These are phyloP conservation scores for Camptophora hylomeconis DNA, from an alignment of 2,329 filamentous ascomycete genomes.

Conservation along the genomic window DNA sequence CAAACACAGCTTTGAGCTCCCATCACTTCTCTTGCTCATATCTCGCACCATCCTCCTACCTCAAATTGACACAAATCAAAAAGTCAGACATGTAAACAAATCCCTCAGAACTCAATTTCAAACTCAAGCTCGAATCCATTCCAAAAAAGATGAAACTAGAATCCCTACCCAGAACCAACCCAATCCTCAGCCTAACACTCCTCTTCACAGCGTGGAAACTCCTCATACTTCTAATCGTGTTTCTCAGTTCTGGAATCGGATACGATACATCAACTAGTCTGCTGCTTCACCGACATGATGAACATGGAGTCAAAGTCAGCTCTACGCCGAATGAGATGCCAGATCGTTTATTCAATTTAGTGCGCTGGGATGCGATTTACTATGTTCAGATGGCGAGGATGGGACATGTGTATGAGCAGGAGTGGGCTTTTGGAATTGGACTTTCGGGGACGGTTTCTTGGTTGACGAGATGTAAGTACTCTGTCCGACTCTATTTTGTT, in stretches of 20 bases:
- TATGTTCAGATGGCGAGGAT: conserved; percentile 40
- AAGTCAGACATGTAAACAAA: too few species aligned
- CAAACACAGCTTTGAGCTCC: too few species aligned
- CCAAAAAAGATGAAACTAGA: too few species aligned
- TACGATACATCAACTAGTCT: conserved; percentile 52
- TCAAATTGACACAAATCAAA: too few species aligned
- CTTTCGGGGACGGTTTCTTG: conserved; percentile 20
- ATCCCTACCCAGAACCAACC: too few species aligned
- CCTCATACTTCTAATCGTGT: conserved; percentile 36
- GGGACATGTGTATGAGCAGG: conserved; percentile 48
- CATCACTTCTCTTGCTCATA: too few species aligned
- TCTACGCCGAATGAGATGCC: conserved; percentile 12
- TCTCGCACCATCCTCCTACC: too few species aligned
- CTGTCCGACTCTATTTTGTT: conserved; percentile 8
- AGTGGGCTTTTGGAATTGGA: conserved; percentile 52
- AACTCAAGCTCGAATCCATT: too few species aligned
- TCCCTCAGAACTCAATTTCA: too few species aligned
- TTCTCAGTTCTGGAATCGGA: conserved; percentile 41
- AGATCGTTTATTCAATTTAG: conserved; percentile 30
- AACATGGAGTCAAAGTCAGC: not conserved
- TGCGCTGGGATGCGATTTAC: conserved; percentile 52
- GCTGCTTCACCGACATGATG: conserved; percentile 21
- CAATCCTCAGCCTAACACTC: too few species aligned
- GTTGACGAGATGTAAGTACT: conserved; percentile 17
- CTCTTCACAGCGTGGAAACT: conserved; percentile 45